These are phyloP conservation scores for Rhodosporidiobolus sp. DNA, from an alignment of 768 basidiomycete genomes.

Conservation along the genomic window DNA sequence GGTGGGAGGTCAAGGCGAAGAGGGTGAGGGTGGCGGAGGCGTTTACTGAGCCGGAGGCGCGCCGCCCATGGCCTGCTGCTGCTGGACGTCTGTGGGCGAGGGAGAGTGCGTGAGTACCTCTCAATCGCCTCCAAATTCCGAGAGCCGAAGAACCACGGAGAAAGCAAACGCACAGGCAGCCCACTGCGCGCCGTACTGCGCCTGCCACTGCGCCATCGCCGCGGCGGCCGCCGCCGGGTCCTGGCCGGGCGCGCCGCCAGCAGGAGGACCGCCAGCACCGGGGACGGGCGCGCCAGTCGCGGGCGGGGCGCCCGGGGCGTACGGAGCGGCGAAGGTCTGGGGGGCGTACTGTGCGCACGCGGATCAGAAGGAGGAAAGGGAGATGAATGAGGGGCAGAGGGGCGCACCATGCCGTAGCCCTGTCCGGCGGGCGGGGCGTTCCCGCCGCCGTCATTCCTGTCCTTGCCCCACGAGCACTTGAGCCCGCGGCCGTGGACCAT, in stretches of 20 bases:
- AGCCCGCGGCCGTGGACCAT: slow-evolving; percentile 96
- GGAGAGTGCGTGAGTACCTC: background rate
- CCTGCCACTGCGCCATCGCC: slow-evolving; percentile 52
- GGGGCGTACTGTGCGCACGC: slow-evolving; percentile 5
- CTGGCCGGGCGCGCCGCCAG: slow-evolving; percentile 28
- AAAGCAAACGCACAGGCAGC: slow-evolving; percentile 31
- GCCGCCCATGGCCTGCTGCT: slow-evolving; percentile 21
- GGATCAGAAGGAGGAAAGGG: background rate
- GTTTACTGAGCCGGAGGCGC: slow-evolving; percentile 3
- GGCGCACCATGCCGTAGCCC: background rate
- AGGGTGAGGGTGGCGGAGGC: background rate
- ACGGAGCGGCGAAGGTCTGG: background rate
- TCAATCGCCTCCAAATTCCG: too few relatives aligned
- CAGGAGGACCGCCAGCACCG: slow-evolving; percentile 47
- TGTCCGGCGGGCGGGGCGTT: background rate
- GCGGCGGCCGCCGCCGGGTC: slow-evolving; percentile 39
- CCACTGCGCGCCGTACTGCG: slow-evolving; percentile 75
- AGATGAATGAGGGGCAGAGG: background rate
- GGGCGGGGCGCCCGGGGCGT: background rate
- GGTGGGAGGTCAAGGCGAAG: background rate
- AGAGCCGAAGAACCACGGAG: too few relatives aligned
- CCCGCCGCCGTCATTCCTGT: slow-evolving; percentile 48
- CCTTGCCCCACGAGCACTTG: slow-evolving; percentile 99
- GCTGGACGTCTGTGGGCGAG: slow-evolving; percentile 12
- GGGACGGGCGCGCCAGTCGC: slow-evolving; percentile 51